A percentile compares a stretch with the other conserved stretches of the same genome.
phyloP scores from a whole-genome alignment of 441 rosid species.

The Manihot esculenta region DNA sequence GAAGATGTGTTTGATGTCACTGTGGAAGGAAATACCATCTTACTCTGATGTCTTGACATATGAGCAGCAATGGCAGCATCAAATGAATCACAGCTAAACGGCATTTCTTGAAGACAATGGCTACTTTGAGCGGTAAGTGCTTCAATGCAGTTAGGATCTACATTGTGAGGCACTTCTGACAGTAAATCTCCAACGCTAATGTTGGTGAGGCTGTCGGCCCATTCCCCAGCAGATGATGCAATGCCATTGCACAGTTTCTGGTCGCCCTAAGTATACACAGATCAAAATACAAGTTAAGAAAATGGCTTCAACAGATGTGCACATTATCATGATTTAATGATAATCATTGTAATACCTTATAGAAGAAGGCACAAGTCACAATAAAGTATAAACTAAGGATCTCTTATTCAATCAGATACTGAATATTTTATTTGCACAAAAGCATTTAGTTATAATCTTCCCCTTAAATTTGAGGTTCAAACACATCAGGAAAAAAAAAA shows the following conservation, averaged over 20 bases:
- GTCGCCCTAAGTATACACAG: slow-evolving; percentile 39
- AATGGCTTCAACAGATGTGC: background rate
- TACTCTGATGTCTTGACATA: slow-evolving; percentile 69
- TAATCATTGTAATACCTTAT: background rate
- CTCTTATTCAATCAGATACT: background rate
- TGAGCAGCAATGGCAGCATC: slow-evolving; percentile 99
- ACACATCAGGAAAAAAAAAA: background rate
- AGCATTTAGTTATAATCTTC: background rate
- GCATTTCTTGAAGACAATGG: slow-evolving; percentile 53
- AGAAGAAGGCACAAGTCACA: background rate
- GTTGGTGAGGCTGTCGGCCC: slow-evolving; percentile 97
- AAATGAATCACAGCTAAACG: slow-evolving; percentile 92
- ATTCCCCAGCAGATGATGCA: slow-evolving; percentile 69
- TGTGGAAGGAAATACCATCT: slow-evolving; percentile 40
- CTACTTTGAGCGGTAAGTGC: slow-evolving; percentile 38
- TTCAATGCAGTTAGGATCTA: slow-evolving; percentile 40
- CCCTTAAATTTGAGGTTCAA: background rate
- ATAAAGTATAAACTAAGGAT: background rate
- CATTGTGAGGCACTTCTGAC: slow-evolving; percentile 56
- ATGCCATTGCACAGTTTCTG: slow-evolving; percentile 36
- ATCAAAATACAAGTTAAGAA: slow-evolving; percentile 21
- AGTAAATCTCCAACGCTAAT: slow-evolving; percentile 91
- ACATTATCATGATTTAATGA: background rate
- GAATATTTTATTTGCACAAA: background rate
- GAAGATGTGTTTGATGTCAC: slow-evolving; percentile 53